A percentile compares a stretch with the other conserved stretches of the same genome.
phyloP scores from a whole-genome alignment of 345 rosid species.

The Syzygium jambos region DNA sequence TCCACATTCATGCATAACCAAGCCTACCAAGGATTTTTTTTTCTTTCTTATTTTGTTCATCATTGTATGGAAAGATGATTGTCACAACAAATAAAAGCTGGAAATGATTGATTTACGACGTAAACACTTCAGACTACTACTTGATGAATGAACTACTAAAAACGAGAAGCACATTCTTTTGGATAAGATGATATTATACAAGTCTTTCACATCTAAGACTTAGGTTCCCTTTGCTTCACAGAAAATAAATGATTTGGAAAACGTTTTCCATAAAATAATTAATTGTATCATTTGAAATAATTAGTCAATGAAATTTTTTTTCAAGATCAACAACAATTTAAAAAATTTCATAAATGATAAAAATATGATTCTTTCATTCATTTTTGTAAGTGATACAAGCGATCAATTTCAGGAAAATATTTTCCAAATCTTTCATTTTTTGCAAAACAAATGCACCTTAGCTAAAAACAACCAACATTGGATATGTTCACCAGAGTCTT shows the following conservation, averaged over 20 bases:
- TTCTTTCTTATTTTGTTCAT: background rate
- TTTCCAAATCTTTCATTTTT: background rate
- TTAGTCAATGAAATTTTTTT: too few species aligned
- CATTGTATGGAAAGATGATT: background rate
- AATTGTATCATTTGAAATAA: background rate
- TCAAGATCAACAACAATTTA: background rate
- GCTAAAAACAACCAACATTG: background rate
- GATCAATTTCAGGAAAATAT: background rate
- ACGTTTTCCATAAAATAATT: background rate
- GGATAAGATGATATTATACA: background rate
- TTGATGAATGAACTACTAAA: background rate
- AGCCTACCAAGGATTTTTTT: background rate
- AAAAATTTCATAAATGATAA: background rate
- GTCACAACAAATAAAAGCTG: background rate
- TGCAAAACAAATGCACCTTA: background rate
- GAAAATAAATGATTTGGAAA: background rate
- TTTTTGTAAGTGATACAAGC: too few species aligned
- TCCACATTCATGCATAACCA: background rate
- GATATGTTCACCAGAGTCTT: background rate
- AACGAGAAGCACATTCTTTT: background rate
- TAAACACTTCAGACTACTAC: background rate
- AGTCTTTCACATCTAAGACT: background rate
- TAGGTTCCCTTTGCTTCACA: background rate
- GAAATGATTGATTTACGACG: background rate
- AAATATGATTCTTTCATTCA: background rate